A percentile compares a stretch with the other conserved stretches of the same genome.
These are phyloP conservation scores for Bothia castanella DNA, from an alignment of 1,284 basidiomycete genomes.

Conservation along the genomic window DNA sequence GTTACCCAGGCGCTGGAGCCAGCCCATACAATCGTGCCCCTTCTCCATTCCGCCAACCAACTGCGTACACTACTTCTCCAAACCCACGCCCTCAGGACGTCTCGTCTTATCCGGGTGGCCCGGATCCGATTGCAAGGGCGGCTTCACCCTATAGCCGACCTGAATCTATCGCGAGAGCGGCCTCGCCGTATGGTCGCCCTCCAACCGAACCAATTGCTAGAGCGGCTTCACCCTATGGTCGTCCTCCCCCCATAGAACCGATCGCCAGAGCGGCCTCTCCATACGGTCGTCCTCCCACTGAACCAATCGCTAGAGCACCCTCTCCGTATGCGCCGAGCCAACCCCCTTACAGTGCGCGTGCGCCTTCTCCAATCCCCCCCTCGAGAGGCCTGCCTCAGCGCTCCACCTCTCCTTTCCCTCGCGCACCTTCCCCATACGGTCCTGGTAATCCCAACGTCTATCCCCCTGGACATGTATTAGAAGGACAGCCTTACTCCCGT, in stretches of 20 bases:
- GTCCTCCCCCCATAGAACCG: constrained; percentile 12
- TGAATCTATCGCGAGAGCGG: constrained; percentile 26
- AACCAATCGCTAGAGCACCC: constrained; percentile 25
- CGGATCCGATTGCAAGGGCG: constrained; percentile 30
- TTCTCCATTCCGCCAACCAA: constrained; percentile 35
- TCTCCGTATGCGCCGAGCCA: constrained; percentile 26
- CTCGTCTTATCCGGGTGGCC: constrained; percentile 32
- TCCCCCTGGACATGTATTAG: constrained; percentile 51
- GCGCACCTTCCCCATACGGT: constrained; percentile 35
- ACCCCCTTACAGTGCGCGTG: constrained; percentile 26
- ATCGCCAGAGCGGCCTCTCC: constrained; percentile 18
- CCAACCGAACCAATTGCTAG: constrained; percentile 23
- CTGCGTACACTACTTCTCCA: constrained; percentile 26
- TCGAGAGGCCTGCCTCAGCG: constrained; percentile 28
- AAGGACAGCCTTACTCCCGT: constrained; percentile 43
- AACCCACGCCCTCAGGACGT: constrained; percentile 33
- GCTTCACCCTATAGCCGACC: constrained; percentile 33
- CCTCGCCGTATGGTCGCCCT: constrained; percentile 35
- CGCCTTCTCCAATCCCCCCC: constrained; percentile 30
- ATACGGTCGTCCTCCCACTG: constrained; percentile 15
- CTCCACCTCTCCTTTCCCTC: constrained; percentile 37
- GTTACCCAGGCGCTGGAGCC: constrained; percentile 22
- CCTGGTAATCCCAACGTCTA: constrained; percentile 35
- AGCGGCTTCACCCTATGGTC: constrained; percentile 28
- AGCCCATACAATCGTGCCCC: constrained; percentile 25